Percentiles rank a stretch among this genome's conserved stretches.
Conservation (phyloP, 1,284 basidiomycete species). For the Tremellales sp. region DNA sequence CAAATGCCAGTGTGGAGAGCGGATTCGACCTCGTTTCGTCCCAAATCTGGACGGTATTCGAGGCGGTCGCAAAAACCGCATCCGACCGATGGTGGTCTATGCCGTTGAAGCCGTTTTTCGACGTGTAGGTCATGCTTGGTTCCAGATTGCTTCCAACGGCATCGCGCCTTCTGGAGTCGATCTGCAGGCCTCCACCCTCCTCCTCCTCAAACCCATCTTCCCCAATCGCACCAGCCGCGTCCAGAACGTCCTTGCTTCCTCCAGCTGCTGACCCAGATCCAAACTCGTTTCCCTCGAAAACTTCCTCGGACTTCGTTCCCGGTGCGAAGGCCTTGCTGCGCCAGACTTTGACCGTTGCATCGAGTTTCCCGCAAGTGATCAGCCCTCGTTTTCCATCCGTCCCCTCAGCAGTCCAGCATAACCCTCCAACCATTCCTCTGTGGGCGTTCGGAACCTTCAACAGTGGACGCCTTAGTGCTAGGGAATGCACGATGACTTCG, state of each 20-base stretch:
- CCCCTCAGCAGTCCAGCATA: constrained; percentile 46
- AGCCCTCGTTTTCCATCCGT: constrained; percentile 60
- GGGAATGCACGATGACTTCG: constrained; percentile 85
- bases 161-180: constrained; percentile 42
- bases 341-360: constrained; percentile 91
- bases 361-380: constrained; percentile 80
- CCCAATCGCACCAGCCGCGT: constrained; percentile 41
- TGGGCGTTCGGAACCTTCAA: constrained; percentile 76
- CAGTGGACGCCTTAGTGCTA: constrained; percentile 65
- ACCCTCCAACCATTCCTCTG: constrained; percentile 84
- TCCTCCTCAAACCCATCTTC: constrained; percentile 42
- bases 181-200: constrained; percentile 42
- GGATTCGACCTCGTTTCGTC: constrained; percentile 85
- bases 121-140: constrained; percentile 70
- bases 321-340: constrained; percentile 51
- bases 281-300: constrained; percentile 44
- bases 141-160: constrained; percentile 38
- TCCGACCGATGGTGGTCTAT: constrained; percentile 91
- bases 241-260: constrained; percentile 31
- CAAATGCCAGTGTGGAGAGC: constrained; percentile 75
- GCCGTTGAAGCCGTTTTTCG: constrained; percentile 84
- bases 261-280: constrained; percentile 21
- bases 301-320: constrained; percentile 39
- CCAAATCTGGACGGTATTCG: constrained; percentile 92
- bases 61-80: constrained; percentile 87